These are phyloP conservation scores for Tinospora cordifolia DNA, from an alignment of 164 flowering plant species.

Conservation along the genomic window DNA sequence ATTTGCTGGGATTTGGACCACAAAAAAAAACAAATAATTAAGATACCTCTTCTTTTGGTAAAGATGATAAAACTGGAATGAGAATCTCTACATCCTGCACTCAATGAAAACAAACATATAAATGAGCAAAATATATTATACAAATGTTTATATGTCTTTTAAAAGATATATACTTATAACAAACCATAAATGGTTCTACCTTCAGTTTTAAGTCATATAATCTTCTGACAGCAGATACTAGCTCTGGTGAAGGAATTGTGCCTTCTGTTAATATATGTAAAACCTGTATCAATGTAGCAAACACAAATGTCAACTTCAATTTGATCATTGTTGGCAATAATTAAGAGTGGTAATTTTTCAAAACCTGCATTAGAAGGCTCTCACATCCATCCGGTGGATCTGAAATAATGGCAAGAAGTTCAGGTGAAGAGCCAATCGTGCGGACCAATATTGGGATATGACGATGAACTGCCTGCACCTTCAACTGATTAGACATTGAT, in stretches of 20 bases:
- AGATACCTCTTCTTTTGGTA: constrained; percentile 80
- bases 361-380: constrained; percentile 76
- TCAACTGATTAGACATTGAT: constrained; percentile 6
- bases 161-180: too few species aligned
- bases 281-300: constrained; percentile 42
- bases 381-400: constrained; percentile 89
- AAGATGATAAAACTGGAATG: constrained; percentile 60
- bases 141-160: not conserved
- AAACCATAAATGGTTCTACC: constrained; percentile 35
- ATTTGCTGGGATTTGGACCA: not conserved
- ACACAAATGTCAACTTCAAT: constrained; percentile 3
- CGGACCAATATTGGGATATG: constrained; percentile 88
- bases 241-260: constrained; percentile 57
- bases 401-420: constrained; percentile 72
- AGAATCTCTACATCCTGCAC: constrained; percentile 81
- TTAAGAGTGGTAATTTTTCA: not conserved
- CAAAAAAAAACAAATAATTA: not conserved
- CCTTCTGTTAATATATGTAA: constrained; percentile 81
- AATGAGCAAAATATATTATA: not conserved
- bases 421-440: constrained; percentile 77
- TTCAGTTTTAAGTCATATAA: constrained; percentile 63
- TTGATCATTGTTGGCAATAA: not conserved
- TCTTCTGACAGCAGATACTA: constrained; percentile 52
- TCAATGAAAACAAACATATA: constrained; percentile 13
- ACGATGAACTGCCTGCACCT: constrained; percentile 72